Evolutionary conservation across 2,329 filamentous ascomycete species (phyloP).

Genomic region (Aspergillus eucalypticola): DNA sequence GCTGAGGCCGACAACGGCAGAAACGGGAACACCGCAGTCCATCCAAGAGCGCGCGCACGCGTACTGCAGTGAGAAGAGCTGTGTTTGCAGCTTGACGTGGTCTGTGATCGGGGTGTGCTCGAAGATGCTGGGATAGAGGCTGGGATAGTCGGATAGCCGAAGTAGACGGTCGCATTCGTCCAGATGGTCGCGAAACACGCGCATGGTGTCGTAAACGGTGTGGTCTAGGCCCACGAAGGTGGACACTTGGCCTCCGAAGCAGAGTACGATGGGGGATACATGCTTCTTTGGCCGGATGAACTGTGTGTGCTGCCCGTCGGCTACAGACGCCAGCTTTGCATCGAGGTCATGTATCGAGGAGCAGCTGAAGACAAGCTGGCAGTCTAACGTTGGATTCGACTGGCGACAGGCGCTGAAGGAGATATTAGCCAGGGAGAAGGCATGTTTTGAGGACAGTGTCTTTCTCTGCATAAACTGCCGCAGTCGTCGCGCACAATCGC

Average conservation of each 20-base stretch:
- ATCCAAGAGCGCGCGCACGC: slow-evolving; percentile 41
- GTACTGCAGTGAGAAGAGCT: slow-evolving; percentile 42
- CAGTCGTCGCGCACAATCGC: slow-evolving; percentile 10
- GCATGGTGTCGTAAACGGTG: slow-evolving; percentile 28
- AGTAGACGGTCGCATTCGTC: slow-evolving; percentile 36
- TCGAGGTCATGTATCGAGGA: slow-evolving; percentile 16
- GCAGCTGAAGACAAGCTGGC: slow-evolving; percentile 15
- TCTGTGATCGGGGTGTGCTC: slow-evolving; percentile 10
- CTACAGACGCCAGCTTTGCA: background rate
- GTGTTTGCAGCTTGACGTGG: slow-evolving; percentile 35
- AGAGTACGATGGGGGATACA: slow-evolving; percentile 31
- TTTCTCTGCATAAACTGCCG: slow-evolving; percentile 1
- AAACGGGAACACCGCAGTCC: slow-evolving; percentile 36
- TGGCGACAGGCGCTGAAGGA: slow-evolving; percentile 19
- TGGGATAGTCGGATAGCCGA: slow-evolving; percentile 23
- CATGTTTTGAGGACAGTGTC: background rate
- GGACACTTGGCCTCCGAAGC: slow-evolving; percentile 43
- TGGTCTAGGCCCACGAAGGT: slow-evolving; percentile 25
- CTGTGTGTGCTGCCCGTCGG: slow-evolving; percentile 2
- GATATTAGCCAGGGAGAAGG: slow-evolving; percentile 14
- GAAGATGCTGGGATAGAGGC: slow-evolving; percentile 33
- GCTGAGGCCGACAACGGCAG: slow-evolving; percentile 40
- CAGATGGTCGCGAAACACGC: slow-evolving; percentile 33
- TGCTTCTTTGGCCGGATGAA: slow-evolving; percentile 6
- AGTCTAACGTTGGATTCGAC: slow-evolving; percentile 20